Conservation (phyloP, 352 stramenopile species). For the Globisporangium nagaii region DNA sequence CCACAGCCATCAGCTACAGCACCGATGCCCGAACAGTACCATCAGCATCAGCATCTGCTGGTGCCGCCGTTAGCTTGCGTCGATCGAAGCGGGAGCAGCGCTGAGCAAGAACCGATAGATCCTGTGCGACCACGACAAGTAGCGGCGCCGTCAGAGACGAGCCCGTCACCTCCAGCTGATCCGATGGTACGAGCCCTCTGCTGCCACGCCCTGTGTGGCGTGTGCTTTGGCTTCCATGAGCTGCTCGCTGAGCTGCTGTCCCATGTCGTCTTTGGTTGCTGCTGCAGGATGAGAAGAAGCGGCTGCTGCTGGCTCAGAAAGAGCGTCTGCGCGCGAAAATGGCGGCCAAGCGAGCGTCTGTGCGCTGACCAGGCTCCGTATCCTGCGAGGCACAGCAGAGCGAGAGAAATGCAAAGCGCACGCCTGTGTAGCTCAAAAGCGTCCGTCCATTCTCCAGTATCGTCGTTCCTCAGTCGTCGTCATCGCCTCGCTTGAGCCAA, state of each 20-base stretch:
- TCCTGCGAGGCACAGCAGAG: too few relatives aligned
- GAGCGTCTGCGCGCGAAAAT: constrained; percentile 63
- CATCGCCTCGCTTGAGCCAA: too few relatives aligned
- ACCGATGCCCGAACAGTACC: background rate
- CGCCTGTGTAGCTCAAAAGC: too few relatives aligned
- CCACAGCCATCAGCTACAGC: background rate
- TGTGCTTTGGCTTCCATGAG: background rate
- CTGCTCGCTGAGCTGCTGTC: background rate
- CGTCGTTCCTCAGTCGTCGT: background rate
- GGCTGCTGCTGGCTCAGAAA: constrained; percentile 53
- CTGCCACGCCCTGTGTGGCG: too few relatives aligned
- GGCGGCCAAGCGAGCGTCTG: constrained; percentile 18
- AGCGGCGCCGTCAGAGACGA: too few relatives aligned
- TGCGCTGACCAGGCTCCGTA: too few relatives aligned
- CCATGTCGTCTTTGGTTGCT: background rate
- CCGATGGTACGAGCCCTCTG: background rate
- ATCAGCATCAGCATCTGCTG: background rate
- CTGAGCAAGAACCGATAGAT: too few relatives aligned
- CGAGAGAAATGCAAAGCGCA: background rate
- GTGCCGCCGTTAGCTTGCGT: background rate
- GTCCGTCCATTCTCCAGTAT: too few relatives aligned
- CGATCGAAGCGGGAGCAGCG: too few relatives aligned
- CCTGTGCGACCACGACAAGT: too few relatives aligned
- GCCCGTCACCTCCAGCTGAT: too few relatives aligned
- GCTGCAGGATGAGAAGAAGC: constrained; percentile 46